Conservation (phyloP, 768 basidiomycete genomes). For the Podaxis pistillaris region DNA sequence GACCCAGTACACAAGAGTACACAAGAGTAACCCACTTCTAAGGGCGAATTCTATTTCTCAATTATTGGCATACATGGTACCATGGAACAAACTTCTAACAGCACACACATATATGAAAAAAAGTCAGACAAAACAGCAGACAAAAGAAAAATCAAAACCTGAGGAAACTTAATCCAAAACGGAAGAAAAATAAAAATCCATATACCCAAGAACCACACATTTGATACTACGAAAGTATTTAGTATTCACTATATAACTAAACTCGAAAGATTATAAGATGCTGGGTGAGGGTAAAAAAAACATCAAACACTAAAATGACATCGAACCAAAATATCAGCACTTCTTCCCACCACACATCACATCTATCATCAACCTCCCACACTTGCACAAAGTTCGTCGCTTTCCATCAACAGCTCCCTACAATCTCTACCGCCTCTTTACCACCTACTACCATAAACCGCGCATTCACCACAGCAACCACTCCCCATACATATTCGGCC, state of each 20-base stretch:
- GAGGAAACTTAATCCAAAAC: background rate
- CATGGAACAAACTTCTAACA: too few species aligned
- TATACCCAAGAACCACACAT: background rate
- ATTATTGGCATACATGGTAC: too few species aligned
- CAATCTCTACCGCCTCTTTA: background rate
- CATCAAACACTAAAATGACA: background rate
- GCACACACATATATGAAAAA: too few species aligned
- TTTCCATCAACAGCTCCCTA: background rate
- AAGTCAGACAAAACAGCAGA: too few species aligned
- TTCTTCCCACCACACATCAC: background rate
- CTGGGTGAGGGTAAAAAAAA: background rate
- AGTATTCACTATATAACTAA: background rate
- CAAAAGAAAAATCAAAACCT: background rate
- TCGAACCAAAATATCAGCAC: background rate
- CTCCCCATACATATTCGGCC: constrained; percentile 94
- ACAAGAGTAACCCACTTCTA: too few species aligned
- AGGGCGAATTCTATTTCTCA: too few species aligned
- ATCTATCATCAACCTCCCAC: background rate
- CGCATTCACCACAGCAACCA: constrained; percentile 42
- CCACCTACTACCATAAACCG: background rate
- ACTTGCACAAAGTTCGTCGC: background rate
- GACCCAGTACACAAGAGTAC: too few species aligned
- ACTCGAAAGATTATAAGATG: background rate
- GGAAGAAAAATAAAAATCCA: background rate
- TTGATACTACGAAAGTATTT: background rate